A percentile compares a stretch with the other conserved stretches of the same genome.
Evolutionary conservation across 805 yeast species (phyloP).

Genomic region (Schizosaccharomyces cryophilus): DNA sequence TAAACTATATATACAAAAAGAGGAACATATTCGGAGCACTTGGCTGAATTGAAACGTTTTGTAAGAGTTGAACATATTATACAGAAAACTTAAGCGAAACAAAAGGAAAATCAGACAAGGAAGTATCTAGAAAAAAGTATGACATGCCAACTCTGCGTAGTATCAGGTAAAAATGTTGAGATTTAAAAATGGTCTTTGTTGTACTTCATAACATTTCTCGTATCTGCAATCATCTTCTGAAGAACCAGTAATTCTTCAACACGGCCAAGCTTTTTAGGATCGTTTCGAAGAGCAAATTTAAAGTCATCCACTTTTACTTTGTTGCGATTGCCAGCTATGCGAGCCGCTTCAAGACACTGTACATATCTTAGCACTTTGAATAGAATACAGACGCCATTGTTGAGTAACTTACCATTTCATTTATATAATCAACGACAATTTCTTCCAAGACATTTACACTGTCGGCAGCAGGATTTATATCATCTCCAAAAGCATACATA

Average conservation of each 20-base stretch:
- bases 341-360: constrained; percentile 27
- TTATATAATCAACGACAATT: constrained; percentile 35
- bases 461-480: constrained; percentile 37
- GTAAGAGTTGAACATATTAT: too few relatives aligned
- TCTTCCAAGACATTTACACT: constrained; percentile 46
- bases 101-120: too few relatives aligned
- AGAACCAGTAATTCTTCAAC: constrained; percentile 36
- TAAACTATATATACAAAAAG: too few relatives aligned
- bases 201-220: constrained; percentile 36
- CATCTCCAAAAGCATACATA: constrained; percentile 52
- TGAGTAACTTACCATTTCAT: constrained; percentile 21
- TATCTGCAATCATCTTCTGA: constrained; percentile 37
- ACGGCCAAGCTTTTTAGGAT: constrained; percentile 43
- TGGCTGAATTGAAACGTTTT: too few relatives aligned
- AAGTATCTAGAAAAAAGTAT: too few relatives aligned
- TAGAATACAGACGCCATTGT: not conserved
- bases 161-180: too few relatives aligned
- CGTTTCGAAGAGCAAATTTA: constrained; percentile 42
- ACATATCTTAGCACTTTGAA: not conserved
- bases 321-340: constrained; percentile 28
- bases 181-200: constrained; percentile 12
- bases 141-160: too few relatives aligned
- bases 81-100: too few relatives aligned
- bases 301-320: constrained; percentile 52
- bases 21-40: too few relatives aligned